Base-by-base conservation (phyloP, 148 eudicot genomes). In the Vaccinium darrowii region DNA sequence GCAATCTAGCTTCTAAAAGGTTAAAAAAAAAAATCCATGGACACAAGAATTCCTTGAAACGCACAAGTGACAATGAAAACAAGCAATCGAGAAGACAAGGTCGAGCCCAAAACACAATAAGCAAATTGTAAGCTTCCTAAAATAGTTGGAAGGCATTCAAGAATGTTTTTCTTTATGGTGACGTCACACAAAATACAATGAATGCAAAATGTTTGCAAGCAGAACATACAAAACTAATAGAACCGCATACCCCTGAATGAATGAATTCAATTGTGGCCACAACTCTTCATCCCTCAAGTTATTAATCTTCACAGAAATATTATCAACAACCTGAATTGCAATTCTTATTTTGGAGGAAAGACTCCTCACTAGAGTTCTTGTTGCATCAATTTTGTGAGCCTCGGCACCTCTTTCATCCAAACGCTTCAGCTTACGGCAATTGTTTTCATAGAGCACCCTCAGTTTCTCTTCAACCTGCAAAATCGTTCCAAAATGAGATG, bases 241-340 rank as follows among this genome's bases (percentile, higher is more conserved):
- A 85, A 73, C 27, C 39, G 83, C 94, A 10, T 94, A 97, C 99
- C 99, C 99, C 82, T 89, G 93, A 78, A 97, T 90, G 84, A 95
- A 89, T 83, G 91, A 94, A 78, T 90, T 95, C 82, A 95, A 79
- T 67, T 91, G 94, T 15, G 96, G 99, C 99, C 98, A 95, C 87
- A 97, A 88, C 78, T 97, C 99, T 30, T 97, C 96, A 84, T 97
- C 99, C 88, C 99, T 92, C 86, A 97, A 87, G 84, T 85, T 90
- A 84, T 90, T 95, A 87, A 97, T 95, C 82, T 88, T 95, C 86
- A 89, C 96, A 58, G 99, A 97, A 47, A 93, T 94, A 87, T 86
- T 95, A 88, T 97, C 99, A 82, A 94, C 98, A 43, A 94, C 90
- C 87, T 95, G 98, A 86, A 97, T 94, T 49, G 99, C 96, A 57